Conservation (phyloP, 176 grass and related monocot species). For the Zoysia pacifica region DNA sequence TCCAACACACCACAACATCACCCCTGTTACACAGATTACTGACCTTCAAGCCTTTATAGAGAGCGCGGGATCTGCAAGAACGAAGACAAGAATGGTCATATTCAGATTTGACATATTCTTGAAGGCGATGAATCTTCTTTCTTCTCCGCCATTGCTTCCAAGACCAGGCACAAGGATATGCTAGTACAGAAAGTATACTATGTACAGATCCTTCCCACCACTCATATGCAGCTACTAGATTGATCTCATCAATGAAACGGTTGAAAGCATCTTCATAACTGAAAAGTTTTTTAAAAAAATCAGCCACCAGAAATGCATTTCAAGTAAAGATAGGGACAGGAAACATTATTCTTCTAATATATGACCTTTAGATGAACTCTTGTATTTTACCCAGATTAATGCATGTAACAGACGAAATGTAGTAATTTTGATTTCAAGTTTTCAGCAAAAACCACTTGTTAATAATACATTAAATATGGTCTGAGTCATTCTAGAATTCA, state of each 20-base stretch:
- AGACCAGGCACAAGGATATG: conserved; percentile 99
- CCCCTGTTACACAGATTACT: conserved; percentile 11
- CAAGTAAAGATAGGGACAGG: conserved; percentile 14
- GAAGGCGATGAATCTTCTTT: conserved; percentile 88
- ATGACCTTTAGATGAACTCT: neutral
- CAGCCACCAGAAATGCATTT: neutral
- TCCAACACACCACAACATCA: neutral
- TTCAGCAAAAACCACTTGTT: neutral
- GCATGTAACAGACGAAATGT: neutral
- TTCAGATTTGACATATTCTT: conserved; percentile 97
- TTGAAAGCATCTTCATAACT: conserved; percentile 99
- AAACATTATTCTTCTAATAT: conserved; percentile 7
- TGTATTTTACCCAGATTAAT: neutral
- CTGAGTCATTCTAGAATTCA: too few relatives aligned
- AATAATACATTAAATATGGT: neutral
- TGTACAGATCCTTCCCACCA: conserved; percentile 99
- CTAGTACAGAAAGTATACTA: conserved; percentile 91
- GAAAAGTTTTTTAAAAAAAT: conserved; percentile 27
- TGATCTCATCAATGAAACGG: conserved; percentile 94
- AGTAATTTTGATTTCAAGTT: neutral
- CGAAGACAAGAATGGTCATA: conserved; percentile 97
- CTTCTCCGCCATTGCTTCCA: conserved; percentile 98
- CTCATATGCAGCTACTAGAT: conserved; percentile 89
- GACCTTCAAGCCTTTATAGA: conserved; percentile 99
- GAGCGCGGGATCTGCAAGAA: conserved; percentile 94